These are phyloP conservation scores for Chamaecyparis obtusa DNA, from an alignment of 75 land plant genomes.

Conservation along the genomic window DNA sequence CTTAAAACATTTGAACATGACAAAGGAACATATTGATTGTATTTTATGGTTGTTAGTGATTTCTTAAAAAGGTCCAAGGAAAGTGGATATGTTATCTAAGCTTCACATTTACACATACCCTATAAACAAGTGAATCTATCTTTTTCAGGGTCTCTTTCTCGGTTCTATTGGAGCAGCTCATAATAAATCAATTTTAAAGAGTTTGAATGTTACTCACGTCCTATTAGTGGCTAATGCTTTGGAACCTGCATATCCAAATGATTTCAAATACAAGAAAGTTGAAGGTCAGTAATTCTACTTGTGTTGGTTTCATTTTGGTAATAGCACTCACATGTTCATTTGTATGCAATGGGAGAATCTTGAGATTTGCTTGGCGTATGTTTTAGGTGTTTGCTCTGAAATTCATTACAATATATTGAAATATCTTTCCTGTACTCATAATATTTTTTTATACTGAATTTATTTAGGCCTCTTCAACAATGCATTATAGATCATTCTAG, in stretches of 20 bases:
- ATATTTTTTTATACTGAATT: background rate
- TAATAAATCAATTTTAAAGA: conserved; percentile 24
- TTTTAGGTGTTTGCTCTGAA: background rate
- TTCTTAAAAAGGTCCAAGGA: background rate
- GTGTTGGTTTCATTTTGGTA: background rate
- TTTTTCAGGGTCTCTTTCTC: conserved; percentile 12
- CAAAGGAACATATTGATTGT: background rate
- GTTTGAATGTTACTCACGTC: conserved; percentile 59
- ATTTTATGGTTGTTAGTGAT: background rate
- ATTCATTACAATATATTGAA: background rate
- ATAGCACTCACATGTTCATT: background rate
- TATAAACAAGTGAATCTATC: background rate
- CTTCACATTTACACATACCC: background rate
- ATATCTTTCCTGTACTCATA: background rate
- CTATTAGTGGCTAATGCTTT: conserved; percentile 45
- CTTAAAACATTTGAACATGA: background rate
- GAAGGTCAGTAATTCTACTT: conserved; percentile 32
- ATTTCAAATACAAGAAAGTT: conserved; percentile 55
- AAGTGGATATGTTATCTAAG: background rate
- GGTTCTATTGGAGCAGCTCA: conserved; percentile 15
- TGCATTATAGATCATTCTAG: background rate
- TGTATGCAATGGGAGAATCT: background rate
- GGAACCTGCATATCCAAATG: conserved; percentile 39
- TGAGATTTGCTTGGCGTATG: background rate
- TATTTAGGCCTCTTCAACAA: background rate